Percentiles rank a stretch among this genome's conserved stretches.
phyloP scores from a whole-genome alignment of 345 rosid species.

The Pelargonium nanum region DNA sequence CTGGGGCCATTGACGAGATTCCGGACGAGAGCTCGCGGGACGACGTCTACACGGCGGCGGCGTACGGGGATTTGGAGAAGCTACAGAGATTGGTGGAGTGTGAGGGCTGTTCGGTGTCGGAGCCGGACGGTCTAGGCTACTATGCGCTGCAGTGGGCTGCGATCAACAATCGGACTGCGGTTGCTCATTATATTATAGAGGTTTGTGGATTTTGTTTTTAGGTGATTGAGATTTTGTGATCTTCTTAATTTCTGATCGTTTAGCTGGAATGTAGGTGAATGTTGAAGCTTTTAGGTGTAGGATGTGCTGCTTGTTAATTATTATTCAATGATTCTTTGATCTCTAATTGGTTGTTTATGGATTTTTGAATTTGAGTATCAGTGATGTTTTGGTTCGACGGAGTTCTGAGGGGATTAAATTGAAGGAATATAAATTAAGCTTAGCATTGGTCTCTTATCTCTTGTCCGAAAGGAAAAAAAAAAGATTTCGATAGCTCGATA shows the following conservation, averaged over 20 bases:
- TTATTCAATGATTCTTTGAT: neutral
- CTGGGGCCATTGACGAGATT: constrained; percentile 10
- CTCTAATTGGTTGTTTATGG: neutral
- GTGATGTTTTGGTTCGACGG: too few relatives aligned
- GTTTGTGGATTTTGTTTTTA: neutral
- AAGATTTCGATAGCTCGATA: neutral
- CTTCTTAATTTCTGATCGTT: neutral
- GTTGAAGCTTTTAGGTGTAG: neutral
- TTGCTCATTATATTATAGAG: constrained; percentile 66
- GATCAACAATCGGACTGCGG: constrained; percentile 81
- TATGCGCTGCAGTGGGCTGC: constrained; percentile 97
- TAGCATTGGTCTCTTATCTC: neutral
- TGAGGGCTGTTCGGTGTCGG: constrained; percentile 78
- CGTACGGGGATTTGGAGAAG: constrained; percentile 97
- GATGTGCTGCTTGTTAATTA: neutral
- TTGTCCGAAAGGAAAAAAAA: neutral
- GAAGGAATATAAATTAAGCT: neutral
- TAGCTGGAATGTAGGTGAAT: neutral
- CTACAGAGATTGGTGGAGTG: constrained; percentile 82
- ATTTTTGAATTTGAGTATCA: neutral
- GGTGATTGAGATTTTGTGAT: neutral
- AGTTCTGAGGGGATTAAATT: too few relatives aligned
- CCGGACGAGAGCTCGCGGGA: constrained; percentile 55
- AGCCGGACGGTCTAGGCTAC: constrained; percentile 86
- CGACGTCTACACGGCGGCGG: constrained; percentile 89